Conservation (phyloP, 345 rosid genomes). For the Pugionium dolabratum region DNA sequence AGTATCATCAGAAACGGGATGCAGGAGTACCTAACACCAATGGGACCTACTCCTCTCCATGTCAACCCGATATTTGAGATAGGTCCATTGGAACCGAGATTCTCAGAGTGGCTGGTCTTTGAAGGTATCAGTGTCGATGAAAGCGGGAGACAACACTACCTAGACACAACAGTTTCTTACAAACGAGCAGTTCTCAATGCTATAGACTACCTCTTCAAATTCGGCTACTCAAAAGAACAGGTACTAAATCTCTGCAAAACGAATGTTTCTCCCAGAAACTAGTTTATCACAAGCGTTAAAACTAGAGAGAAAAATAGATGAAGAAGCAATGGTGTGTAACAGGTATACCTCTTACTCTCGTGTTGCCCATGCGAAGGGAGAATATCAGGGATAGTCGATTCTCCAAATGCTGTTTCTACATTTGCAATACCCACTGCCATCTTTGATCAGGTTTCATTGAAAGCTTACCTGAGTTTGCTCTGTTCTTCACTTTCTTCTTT, state of each 20-base stretch:
- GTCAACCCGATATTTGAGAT: conserved; percentile 92
- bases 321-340: conserved; percentile 25
- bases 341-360: conserved; percentile 80
- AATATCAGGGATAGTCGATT: conserved; percentile 84
- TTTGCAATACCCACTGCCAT: conserved; percentile 81
- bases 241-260: conserved; percentile 32
- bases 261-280: too few species aligned
- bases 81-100: conserved; percentile 92
- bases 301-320: neutral
- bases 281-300: too few species aligned
- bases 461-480: too few species aligned
- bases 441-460: conserved; percentile 70
- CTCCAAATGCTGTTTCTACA: conserved; percentile 88
- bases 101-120: conserved; percentile 89
- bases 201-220: conserved; percentile 80
- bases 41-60: conserved; percentile 89
- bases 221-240: conserved; percentile 96
- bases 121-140: conserved; percentile 94
- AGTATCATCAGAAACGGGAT: conserved; percentile 81
- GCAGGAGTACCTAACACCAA: conserved; percentile 93
- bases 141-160: conserved; percentile 76
- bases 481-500: too few species aligned
- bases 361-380: conserved; percentile 97
- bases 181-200: conserved; percentile 92
- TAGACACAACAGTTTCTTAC: conserved; percentile 84